These are phyloP conservation scores for Sporobolomyces roseus DNA, from an alignment of 768 basidiomycete genomes.

Conservation along the genomic window DNA sequence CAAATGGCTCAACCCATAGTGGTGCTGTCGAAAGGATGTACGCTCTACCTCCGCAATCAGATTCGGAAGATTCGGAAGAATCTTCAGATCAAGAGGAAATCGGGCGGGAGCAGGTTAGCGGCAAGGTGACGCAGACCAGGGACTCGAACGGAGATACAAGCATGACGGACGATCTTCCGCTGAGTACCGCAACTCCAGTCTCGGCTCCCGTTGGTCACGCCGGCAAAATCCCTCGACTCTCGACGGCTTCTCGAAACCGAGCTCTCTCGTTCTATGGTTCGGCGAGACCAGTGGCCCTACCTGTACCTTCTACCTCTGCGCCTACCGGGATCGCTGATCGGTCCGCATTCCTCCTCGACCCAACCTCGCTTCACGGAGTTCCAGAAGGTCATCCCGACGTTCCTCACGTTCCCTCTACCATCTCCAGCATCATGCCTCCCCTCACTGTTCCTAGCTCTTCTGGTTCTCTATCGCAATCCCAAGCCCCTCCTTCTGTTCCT, in stretches of 20 bases:
- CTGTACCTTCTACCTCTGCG: not conserved
- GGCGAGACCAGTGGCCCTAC: not conserved
- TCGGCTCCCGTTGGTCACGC: too few species aligned
- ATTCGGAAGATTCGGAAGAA: constrained; percentile 9
- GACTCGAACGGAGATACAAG: constrained; percentile 8
- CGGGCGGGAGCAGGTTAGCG: not conserved
- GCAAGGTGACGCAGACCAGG: not conserved
- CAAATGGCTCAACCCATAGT: constrained; percentile 14
- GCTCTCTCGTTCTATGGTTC: constrained; percentile 26
- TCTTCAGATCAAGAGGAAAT: not conserved
- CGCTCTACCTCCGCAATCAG: constrained; percentile 30
- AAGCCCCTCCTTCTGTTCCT: too few species aligned
- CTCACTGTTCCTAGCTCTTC: constrained; percentile 3
- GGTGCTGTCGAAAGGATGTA: constrained; percentile 39
- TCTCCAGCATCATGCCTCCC: constrained; percentile 38
- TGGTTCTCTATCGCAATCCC: too few species aligned
- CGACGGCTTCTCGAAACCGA: constrained; percentile 14
- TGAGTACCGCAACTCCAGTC: not conserved
- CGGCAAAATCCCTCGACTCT: constrained; percentile 33
- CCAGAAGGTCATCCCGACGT: constrained; percentile 39
- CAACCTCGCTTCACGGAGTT: constrained; percentile 25
- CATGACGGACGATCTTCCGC: constrained; percentile 11
- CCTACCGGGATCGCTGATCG: not conserved
- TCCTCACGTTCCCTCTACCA: constrained; percentile 43
- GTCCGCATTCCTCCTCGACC: constrained; percentile 35